Evolutionary conservation across 75 land plant genomes (phyloP), one percentile per base, ranked within the genome.

Genomic region (Picea sitchensis): DNA sequence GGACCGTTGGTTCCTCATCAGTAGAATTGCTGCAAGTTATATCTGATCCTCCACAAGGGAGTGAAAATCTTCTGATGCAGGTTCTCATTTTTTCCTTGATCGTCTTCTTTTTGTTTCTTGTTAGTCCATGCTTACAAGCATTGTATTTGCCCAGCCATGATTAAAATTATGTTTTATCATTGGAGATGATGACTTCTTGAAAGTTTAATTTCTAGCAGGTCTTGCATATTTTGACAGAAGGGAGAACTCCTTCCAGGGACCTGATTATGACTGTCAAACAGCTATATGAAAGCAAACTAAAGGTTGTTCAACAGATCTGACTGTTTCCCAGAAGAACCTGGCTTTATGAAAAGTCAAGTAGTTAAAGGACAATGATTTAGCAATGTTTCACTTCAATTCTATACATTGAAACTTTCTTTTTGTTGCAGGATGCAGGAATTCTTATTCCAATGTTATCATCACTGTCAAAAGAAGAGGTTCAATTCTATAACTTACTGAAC

Each of bases 371-470:
- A 63, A 4, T 31, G 14, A 65, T 36, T 65, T 65, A 30, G 36
- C 3, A 65, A 13, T 30, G 18, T 67, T 67, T 17, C 13, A 34
- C 30, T 38, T 15, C 8, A 36, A 51, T 67, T 64, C 12, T 11
- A 12, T 26, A 23, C 9, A 13, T 18, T 71, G 31, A 58, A 71
- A 58, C 14, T 57, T 26, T 61, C 61, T 58, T 73, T 5, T 78
- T 80, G 36, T 81, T 77, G 67, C 91, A 97, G 99, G 99, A 97
- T 89, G 94, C 94, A 44, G 77, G 88, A 58, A 87, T 95, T 78
- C 96, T 97, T 61, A 93, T 97, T 59, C 99, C 99, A 79, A 81
- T 97, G 82, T 83, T 97, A 38, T 93, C 99, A 20, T 95, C 93
- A 65, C 86, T 97, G 73, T 91, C 99, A 54, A 97, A 93, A 82